phyloP scores from a whole-genome alignment of 2,329 filamentous ascomycete species.

The Fusarium stilboides region DNA sequence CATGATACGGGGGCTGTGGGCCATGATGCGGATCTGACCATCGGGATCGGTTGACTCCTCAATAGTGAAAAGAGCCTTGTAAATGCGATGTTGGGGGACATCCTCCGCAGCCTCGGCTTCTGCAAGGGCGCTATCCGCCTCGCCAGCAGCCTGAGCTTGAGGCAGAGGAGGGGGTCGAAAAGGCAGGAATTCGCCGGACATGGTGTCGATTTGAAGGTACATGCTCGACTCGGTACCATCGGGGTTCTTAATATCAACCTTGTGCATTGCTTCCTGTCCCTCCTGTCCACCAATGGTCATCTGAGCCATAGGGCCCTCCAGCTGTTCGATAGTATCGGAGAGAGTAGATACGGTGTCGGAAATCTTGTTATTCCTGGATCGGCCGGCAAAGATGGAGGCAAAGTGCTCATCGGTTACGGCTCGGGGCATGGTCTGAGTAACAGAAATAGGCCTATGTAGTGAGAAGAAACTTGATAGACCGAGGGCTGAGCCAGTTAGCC shows the following conservation, averaged over 20 bases:
- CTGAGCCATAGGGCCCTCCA: conserved; percentile 71
- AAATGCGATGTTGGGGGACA: conserved; percentile 67
- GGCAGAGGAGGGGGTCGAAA: conserved; percentile 90
- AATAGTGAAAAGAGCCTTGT: conserved; percentile 76
- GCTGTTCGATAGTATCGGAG: conserved; percentile 70
- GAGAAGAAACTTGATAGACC: conserved; percentile 95
- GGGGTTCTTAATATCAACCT: conserved; percentile 68
- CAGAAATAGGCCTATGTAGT: conserved; percentile 92
- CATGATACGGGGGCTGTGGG: conserved; percentile 72
- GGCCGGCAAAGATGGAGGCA: conserved; percentile 83
- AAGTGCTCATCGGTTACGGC: conserved; percentile 82
- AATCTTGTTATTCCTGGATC: conserved; percentile 66
- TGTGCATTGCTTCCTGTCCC: conserved; percentile 64
- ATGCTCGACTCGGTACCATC: conserved; percentile 72
- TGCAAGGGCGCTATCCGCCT: conserved; percentile 55
- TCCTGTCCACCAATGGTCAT: conserved; percentile 63
- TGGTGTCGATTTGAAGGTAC: conserved; percentile 77
- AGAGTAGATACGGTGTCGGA: conserved; percentile 78
- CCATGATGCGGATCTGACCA: conserved; percentile 72
- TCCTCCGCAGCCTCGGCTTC: conserved; percentile 55
- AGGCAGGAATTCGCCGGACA: conserved; percentile 80
- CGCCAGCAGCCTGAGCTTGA: conserved; percentile 66
- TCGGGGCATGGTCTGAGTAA: conserved; percentile 85
- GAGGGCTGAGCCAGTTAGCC: conserved; percentile 73
- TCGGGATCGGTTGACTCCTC: conserved; percentile 75